Conservation (phyloP, 2,329 filamentous ascomycete genomes). For the Trichoderma semiorbis region DNA sequence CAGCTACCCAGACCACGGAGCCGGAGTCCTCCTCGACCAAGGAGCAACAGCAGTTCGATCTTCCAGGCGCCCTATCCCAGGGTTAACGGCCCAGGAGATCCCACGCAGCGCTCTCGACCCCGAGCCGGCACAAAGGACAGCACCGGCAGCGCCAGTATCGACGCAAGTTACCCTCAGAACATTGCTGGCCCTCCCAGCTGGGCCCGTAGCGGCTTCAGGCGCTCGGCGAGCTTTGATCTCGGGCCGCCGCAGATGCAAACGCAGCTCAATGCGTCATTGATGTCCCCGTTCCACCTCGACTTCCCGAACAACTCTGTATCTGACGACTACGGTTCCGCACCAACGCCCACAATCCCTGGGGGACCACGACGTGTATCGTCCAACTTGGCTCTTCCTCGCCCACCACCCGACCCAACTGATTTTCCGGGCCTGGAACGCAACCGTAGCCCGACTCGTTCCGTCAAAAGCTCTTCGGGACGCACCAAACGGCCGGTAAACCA, state of each 20-base stretch:
- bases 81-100: conserved; percentile 61
- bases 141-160: conserved; percentile 64
- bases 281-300: conserved; percentile 45
- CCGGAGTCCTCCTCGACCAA: conserved; percentile 38
- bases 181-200: conserved; percentile 56
- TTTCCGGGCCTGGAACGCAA: conserved; percentile 47
- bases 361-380: conserved; percentile 61
- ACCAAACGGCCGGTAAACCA: conserved; percentile 30
- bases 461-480: conserved; percentile 44
- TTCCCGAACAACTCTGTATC: conserved; percentile 43
- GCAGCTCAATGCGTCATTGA: conserved; percentile 27
- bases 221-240: conserved; percentile 74
- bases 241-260: conserved; percentile 32
- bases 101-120: conserved; percentile 44
- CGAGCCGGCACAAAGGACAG: conserved; percentile 69
- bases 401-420: conserved; percentile 39
- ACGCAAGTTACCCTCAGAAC: conserved; percentile 56
- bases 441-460: conserved; percentile 55
- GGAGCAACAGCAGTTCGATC: conserved; percentile 79
- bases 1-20: conserved; percentile 36
- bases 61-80: conserved; percentile 58
- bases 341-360: conserved; percentile 77
- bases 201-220: conserved; percentile 45
- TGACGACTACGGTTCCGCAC: conserved; percentile 73
- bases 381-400: conserved; percentile 31